Evolutionary conservation across 768 basidiomycete genomes (phyloP), one percentile per base, ranked within the genome.

Genomic region (Piloderma croceum): DNA sequence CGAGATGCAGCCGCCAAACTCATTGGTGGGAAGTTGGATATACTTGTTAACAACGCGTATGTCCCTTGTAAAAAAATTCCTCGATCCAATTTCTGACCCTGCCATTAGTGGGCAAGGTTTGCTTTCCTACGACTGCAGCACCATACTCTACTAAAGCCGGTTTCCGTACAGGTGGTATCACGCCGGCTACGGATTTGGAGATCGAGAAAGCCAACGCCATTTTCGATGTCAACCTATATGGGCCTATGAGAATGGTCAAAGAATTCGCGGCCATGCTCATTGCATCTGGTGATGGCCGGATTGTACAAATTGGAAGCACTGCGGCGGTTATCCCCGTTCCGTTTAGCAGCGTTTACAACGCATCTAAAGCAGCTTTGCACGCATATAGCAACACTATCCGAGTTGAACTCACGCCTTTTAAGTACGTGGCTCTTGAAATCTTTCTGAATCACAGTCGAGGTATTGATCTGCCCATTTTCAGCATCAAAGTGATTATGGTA

Each of bases 381-480:
- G 31, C 52, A 9, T 58, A 54, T 27, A 38, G 51, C 6, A 46
- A 63, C 29, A 58, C 57, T 1, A 39, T 62, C 11, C 48, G 62
- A 7, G 38, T 61, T 3, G 62, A 63, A 34, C 36, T 63, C 23
- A 52, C 44, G 13, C 62, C 62, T 4, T 61, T 62, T 44, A 47
- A 46, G 57, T 56, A 34, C n/a, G 50, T 38, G 27, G 27, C 27
- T 29, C 10, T 9, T 29, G 27, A 15, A 9, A 9, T 9, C 10
- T 9, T 29, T 29, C 9, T 9, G 15, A 15, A 15, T 9, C 15
- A n/a, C n/a, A n/a, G n/a, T 9, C 9, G 15, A 29, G 27, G 9
- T 29, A 29, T 15, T 15, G 15, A 15, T 29, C 15, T 15, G 27
- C 15, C 10, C 27, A 9, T 29, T 29, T 15, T 15, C 15, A 9